Base-by-base conservation (phyloP, 1,284 basidiomycete genomes). In the Ustilago nuda region DNA sequence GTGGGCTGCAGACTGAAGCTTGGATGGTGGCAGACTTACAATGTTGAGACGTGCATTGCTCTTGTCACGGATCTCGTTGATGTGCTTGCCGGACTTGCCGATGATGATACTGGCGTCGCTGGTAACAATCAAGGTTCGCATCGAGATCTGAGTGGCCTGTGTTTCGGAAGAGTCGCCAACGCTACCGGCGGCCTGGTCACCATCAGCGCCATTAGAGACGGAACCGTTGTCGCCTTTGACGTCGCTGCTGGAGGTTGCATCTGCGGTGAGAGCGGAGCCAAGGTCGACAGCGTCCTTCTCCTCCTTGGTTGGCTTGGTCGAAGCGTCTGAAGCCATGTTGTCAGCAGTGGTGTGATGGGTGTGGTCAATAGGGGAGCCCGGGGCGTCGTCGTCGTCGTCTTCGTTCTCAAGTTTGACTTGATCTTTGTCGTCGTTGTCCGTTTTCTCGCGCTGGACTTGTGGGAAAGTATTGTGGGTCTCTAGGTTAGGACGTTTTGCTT, bases 31-130 rank as follows among this genome's bases (percentile, higher is more conserved):
- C 36, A 23, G 35, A 79, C 79, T 78, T 69, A 81, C 79, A 41
- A 85, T 85, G 57, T 81, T 85, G 58, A 85, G 72, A n/a, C 94
- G 90, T 13, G 96, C 95, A 43, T 94, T 94, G 80, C 94, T 95
- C 89, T 97, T 97, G 87, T 98, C 95, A 67, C 97, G 90, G 80
- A 99, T 99, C 87, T 99, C 96, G 85, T 98, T 98, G 84, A 99
- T 95, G 87, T 99, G 96, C 61, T 93, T 91, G 74, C 97, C 97
- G 56, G 89, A 93, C 87, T 95, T 95, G 46, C 97, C 97, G 84
- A 99, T 99, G 88, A 99, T 99, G 87, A 99, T 95, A 66, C 94
- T 96, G 17, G 97, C 97, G 87, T 99, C 97, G 87, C 98, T 95
- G 11, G 97, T 99, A 80, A 99, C 95, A 84, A 99, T 99, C 84